phyloP scores from a whole-genome alignment of 83 land plant species.

The Thuja plicata region DNA sequence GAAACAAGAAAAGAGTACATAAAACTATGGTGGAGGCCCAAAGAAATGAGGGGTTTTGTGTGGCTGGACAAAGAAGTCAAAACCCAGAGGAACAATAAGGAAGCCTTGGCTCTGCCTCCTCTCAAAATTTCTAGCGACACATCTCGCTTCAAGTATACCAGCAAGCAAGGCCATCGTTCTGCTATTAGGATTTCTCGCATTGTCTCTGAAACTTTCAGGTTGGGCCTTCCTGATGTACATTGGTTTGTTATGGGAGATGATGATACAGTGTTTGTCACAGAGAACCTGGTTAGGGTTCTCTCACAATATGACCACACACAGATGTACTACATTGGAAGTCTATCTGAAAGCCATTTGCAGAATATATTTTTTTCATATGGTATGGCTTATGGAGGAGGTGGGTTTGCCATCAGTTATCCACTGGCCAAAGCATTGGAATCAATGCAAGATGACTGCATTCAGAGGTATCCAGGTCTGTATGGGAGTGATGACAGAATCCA shows the following conservation, averaged over 20 bases:
- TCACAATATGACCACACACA: conserved; percentile 75
- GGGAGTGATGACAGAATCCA: conserved; percentile 95
- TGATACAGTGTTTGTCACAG: conserved; percentile 82
- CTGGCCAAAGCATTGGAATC: conserved; percentile 56
- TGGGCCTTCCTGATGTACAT: conserved; percentile 58
- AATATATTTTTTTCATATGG: conserved; percentile 78
- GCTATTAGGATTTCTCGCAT: conserved; percentile 89
- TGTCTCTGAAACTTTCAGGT: conserved; percentile 76
- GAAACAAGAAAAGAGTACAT: conserved; percentile 62
- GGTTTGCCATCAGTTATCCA: conserved; percentile 89
- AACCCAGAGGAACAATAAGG: background rate
- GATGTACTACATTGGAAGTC: conserved; percentile 80
- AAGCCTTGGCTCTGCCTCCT: conserved; percentile 28
- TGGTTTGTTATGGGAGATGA: conserved; percentile 99
- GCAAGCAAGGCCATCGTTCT: conserved; percentile 69
- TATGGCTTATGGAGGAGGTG: conserved; percentile 98
- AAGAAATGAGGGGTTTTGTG: conserved; percentile 61
- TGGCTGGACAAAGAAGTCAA: conserved; percentile 64
- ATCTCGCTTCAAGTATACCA: conserved; percentile 62
- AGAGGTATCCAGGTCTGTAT: conserved; percentile 68
- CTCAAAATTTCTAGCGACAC: conserved; percentile 67
- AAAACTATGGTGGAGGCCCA: conserved; percentile 67
- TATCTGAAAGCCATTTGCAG: conserved; percentile 86
- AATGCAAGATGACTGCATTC: conserved; percentile 78
- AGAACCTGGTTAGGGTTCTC: conserved; percentile 73